Evolutionary conservation across 2,329 filamentous ascomycete species (phyloP).

Genomic region (Nothophoma quercina): DNA sequence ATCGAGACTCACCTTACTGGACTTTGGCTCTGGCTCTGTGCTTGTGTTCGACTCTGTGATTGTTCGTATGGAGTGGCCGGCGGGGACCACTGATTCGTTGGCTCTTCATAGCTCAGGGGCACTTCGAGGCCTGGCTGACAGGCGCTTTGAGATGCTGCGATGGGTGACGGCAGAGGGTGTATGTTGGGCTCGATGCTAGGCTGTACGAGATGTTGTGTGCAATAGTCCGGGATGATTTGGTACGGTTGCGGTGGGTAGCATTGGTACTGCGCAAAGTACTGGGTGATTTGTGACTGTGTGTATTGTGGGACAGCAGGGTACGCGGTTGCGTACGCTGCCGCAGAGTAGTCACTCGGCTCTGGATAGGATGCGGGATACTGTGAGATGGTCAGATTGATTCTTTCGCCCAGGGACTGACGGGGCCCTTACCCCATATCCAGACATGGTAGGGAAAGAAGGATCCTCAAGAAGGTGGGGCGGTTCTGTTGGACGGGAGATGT

Average conservation of each 20-base stretch:
- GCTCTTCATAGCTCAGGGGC: too few relatives aligned
- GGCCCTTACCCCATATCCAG: not conserved
- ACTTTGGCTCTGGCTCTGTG: not conserved
- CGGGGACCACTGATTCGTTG: too few relatives aligned
- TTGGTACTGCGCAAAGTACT: constrained; percentile 42
- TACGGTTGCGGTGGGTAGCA: constrained; percentile 41
- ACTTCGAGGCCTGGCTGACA: too few relatives aligned
- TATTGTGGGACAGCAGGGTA: constrained; percentile 23
- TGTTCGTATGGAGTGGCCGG: not conserved
- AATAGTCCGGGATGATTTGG: constrained; percentile 27
- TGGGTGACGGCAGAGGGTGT: too few relatives aligned
- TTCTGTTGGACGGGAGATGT: not conserved
- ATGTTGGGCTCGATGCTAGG: not conserved
- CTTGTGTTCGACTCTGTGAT: not conserved
- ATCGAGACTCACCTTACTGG: not conserved
- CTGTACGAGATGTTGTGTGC: not conserved
- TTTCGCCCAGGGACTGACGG: not conserved
- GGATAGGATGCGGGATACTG: not conserved
- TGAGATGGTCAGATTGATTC: not conserved
- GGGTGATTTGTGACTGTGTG: constrained; percentile 41
- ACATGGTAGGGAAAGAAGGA: not conserved
- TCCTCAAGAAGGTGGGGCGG: not conserved
- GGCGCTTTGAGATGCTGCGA: too few relatives aligned
- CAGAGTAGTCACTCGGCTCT: not conserved
- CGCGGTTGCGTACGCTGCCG: too few relatives aligned